phyloP scores from a whole-genome alignment of 2,329 filamentous ascomycete genomes.

The Pseudocercospora eumusae region DNA sequence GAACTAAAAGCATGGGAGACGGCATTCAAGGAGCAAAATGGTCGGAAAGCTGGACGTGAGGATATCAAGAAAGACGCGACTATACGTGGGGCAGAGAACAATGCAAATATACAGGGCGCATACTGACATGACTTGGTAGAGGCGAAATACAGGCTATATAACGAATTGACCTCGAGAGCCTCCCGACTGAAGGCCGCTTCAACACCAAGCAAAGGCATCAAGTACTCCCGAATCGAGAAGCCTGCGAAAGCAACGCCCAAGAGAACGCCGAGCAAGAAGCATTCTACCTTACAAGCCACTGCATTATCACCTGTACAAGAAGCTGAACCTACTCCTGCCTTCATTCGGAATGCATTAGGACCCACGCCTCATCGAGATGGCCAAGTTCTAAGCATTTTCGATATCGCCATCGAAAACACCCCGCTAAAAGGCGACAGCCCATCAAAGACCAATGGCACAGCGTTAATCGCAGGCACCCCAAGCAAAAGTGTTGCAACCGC shows the following conservation, averaged over 20 bases:
- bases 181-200: constrained; percentile 46
- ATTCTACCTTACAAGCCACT: constrained; percentile 1
- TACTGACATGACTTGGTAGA: constrained; percentile 48
- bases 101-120: constrained; percentile 18
- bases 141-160: constrained; percentile 75
- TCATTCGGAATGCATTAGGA: constrained; percentile 53
- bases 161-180: constrained; percentile 60
- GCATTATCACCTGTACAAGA: constrained; percentile 31
- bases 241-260: constrained; percentile 26
- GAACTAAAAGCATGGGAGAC: constrained; percentile 76
- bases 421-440: constrained; percentile 23
- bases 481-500: constrained; percentile 36
- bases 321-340: constrained; percentile 34
- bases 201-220: constrained; percentile 30
- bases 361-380: constrained; percentile 81
- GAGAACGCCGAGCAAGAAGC: constrained; percentile 26
- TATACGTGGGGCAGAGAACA: constrained; percentile 60
- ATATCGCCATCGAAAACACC: constrained; percentile 55
- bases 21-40: constrained; percentile 62
- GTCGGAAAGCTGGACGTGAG: constrained; percentile 67
- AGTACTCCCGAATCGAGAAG: constrained; percentile 23
- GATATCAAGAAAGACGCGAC: constrained; percentile 73
- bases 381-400: constrained; percentile 74
- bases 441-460: constrained; percentile 26
- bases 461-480: constrained; percentile 44